Conservation (phyloP, 495 filamentous ascomycete species). For the Tricharina praecox region DNA sequence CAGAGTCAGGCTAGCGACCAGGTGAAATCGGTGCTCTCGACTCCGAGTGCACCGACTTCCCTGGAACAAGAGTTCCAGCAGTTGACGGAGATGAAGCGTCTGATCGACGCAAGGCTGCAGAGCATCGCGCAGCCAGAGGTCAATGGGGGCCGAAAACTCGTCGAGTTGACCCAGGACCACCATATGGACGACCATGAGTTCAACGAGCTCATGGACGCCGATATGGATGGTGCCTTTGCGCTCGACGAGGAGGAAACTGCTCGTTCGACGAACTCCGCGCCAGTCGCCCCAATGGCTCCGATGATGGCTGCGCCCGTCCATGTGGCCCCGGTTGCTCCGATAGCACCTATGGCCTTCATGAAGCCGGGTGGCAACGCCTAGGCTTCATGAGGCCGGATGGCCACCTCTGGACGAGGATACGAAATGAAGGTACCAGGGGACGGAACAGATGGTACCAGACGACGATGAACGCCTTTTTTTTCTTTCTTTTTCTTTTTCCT, state of each 20-base stretch:
- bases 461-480: background rate
- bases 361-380: background rate
- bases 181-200: constrained; percentile 2
- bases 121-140: too few relatives aligned
- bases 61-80: too few relatives aligned
- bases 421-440: background rate
- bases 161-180: background rate
- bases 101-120: too few relatives aligned
- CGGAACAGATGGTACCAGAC: background rate
- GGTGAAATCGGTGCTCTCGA: background rate
- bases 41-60: background rate
- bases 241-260: background rate
- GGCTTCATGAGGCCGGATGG: background rate
- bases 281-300: background rate
- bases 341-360: constrained; percentile 3
- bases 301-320: background rate
- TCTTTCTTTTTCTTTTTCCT: background rate
- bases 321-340: constrained; percentile 1
- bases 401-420: background rate
- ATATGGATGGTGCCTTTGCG: background rate
- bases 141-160: too few relatives aligned
- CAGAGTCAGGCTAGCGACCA: background rate
- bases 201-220: constrained; percentile 1
- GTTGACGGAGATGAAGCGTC: too few relatives aligned
- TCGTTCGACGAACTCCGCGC: background rate